Conservation (phyloP, 139 green algal genomes). For the Chlorella ohadii region DNA sequence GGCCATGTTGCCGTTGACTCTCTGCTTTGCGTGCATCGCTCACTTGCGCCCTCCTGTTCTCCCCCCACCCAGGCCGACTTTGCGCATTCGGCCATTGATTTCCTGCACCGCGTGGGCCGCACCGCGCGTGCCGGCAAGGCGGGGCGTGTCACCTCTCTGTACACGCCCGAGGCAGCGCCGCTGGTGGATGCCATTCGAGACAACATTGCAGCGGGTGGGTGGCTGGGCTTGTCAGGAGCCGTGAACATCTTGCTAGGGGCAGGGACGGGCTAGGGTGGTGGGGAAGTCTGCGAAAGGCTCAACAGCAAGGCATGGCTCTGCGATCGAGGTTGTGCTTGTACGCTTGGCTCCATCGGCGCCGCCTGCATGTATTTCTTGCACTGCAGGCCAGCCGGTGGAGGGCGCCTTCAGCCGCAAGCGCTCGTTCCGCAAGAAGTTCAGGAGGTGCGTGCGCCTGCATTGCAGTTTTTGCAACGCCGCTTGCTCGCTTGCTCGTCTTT, state of each 20-base stretch:
- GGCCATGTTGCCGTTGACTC: too few species aligned
- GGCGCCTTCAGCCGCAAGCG: conserved; percentile 93
- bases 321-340: too few species aligned
- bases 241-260: too few species aligned
- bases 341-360: too few species aligned
- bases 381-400: conserved; percentile 77
- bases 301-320: too few species aligned
- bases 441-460: conserved; percentile 33
- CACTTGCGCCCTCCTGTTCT: not conserved
- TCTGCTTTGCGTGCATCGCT: not conserved
- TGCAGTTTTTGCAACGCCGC: too few species aligned
- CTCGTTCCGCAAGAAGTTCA: conserved; percentile 93
- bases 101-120: conserved; percentile 90
- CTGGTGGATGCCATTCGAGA: conserved; percentile 79
- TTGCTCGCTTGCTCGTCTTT: not conserved
- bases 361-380: too few species aligned
- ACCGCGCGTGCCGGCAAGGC: conserved; percentile 77
- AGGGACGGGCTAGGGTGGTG: too few species aligned
- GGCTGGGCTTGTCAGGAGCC: not conserved
- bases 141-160: conserved; percentile 90
- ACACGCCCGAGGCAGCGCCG: conserved; percentile 44
- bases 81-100: conserved; percentile 92
- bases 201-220: conserved; percentile 60
- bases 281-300: too few species aligned
- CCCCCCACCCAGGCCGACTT: conserved; percentile 85